Percentiles rank a stretch among this genome's conserved stretches.
These are phyloP conservation scores for Metroxylon sagu DNA, from an alignment of 176 grass and related monocot genomes.

Conservation along the genomic window DNA sequence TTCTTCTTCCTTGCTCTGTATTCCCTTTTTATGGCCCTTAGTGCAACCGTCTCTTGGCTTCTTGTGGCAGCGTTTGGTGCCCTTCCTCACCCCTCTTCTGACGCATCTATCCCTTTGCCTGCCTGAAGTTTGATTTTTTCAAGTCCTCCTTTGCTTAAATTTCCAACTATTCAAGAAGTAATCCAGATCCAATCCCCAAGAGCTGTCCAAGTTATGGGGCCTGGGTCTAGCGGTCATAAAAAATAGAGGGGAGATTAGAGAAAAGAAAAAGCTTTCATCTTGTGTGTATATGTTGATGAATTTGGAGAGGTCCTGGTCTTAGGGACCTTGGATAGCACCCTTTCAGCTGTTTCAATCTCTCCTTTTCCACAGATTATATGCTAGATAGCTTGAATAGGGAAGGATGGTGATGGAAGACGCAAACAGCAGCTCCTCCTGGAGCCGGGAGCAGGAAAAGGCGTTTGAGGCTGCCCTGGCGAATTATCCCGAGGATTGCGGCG, in stretches of 20 bases:
- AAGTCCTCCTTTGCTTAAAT: background rate
- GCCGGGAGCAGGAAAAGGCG: conserved; percentile 68
- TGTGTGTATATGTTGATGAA: too few relatives aligned
- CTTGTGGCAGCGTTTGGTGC: conserved; percentile 33
- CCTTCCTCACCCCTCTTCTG: background rate
- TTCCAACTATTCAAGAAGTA: background rate
- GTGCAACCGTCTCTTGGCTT: conserved; percentile 17
- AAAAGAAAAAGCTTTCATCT: too few relatives aligned
- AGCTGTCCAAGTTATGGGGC: too few relatives aligned
- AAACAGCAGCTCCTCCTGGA: conserved; percentile 57
- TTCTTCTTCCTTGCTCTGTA: conserved; percentile 7
- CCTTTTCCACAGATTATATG: conserved; percentile 1
- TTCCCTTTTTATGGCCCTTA: background rate
- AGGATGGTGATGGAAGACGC: conserved; percentile 52
- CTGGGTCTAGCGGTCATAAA: too few relatives aligned
- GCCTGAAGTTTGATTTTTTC: background rate
- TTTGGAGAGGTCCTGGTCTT: too few relatives aligned
- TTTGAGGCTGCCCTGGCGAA: conserved; percentile 73
- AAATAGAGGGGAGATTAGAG: too few relatives aligned
- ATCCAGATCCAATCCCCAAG: too few relatives aligned
- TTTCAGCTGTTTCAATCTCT: too few relatives aligned
- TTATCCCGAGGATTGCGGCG: conserved; percentile 6
- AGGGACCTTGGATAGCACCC: too few relatives aligned
- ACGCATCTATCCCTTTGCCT: background rate
- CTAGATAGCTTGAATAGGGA: background rate